Base-by-base conservation (phyloP, 495 filamentous ascomycete species). In the Staphylotrichum tortipilum region DNA sequence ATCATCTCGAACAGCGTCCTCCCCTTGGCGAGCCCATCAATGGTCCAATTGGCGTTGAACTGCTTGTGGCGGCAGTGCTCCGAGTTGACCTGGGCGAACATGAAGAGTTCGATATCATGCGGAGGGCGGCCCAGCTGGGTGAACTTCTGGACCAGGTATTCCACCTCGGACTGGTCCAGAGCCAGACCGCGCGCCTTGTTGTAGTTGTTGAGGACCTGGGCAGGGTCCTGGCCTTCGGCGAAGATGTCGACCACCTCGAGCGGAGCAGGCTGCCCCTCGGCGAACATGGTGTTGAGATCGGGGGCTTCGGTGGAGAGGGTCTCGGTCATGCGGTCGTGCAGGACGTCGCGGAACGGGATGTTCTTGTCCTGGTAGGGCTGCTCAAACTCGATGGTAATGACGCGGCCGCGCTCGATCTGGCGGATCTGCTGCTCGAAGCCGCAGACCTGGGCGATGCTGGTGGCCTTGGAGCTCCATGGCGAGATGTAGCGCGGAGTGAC, bases 11-110 rank as follows among this genome's bases (percentile, higher is more conserved):
- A 97, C 7, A 98, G 79, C 43, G 82, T 87, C 59, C 80, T 72
- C 10, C 79, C 75, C 75, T 88, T 92, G 54, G 75, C 69, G 52
- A 85, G 71, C 39, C 89, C 89, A 69, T 98, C 90, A 58, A 98
- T 95, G n/a, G 85, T 90, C 88, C 89, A 98, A 17, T 84, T 84
- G 14, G 94, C 89, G 63, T 98, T 98, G 77, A 98, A 98, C 55
- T 92, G 86, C 68, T 83, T 82, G 61, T 83, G 79, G 18, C 79
- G 75, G 56, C 79, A 83, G 61, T 89, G 85, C 68, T 89, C 85
- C 3, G 85, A 88, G 65, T 89, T 89, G 55, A 98, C 90, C 67
- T 98, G 92, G 23, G 90, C 91, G 65, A 97, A 98, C 94, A 97
- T 97, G 76, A 95, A 97, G 12, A 97, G 77, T 69, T 98, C 92